Evolutionary conservation across 371 early-diverging fungal genomes (phyloP).

Genomic region (Antonospora locustae): DNA sequence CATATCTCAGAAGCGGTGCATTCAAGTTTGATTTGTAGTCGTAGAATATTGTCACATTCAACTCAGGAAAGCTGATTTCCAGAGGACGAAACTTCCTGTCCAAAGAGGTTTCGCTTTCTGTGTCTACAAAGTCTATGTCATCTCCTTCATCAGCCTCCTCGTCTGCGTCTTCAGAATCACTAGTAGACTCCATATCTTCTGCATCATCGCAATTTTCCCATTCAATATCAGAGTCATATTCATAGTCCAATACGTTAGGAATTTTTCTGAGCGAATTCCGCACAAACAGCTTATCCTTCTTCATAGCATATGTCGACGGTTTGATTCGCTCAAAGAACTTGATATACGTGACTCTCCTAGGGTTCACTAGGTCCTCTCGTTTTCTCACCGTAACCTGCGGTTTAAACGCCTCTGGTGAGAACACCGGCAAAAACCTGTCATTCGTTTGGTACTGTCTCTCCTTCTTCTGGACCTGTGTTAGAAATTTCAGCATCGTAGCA

Average conservation of each 20-base stretch:
- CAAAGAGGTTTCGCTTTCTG: too few relatives aligned
- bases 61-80: too few relatives aligned
- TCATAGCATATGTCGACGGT: background rate
- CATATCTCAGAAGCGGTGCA: too few relatives aligned
- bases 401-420: too few relatives aligned
- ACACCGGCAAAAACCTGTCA: too few relatives aligned
- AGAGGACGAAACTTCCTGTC: too few relatives aligned
- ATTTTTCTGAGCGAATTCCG: constrained; percentile 3
- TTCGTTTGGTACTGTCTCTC: too few relatives aligned
- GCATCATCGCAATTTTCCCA: constrained; percentile 11
- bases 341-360: constrained; percentile 9
- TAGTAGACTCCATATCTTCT: constrained; percentile 2
- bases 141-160: constrained; percentile 2
- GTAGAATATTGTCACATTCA: too few relatives aligned
- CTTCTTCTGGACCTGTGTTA: too few relatives aligned
- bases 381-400: background rate
- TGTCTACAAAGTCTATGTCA: constrained; percentile 1
- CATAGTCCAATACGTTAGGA: constrained; percentile 9
- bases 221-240: constrained; percentile 11
- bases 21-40: too few relatives aligned
- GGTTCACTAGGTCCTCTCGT: background rate
- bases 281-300: constrained; percentile 1
- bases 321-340: constrained; percentile 1
- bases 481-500: too few relatives aligned
- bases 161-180: background rate